Evolutionary conservation across 257 asterid genomes (phyloP), one percentile per base, ranked within the genome.

Genomic region (Plantago ovata): DNA sequence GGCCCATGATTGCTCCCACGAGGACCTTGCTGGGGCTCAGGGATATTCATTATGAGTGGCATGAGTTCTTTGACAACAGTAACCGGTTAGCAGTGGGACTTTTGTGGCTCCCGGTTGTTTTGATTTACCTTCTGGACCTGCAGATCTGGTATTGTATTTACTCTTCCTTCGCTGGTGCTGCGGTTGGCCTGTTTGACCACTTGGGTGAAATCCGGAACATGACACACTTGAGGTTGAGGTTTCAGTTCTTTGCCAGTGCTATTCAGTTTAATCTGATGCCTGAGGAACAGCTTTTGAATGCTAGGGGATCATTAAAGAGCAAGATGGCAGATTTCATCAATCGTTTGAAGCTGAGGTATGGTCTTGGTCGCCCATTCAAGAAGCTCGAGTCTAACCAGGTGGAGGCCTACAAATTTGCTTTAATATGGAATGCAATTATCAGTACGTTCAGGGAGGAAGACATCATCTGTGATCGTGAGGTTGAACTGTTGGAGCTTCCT

Each of bases 191-290:
- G 67, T 86, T 93, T 77, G 89, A 86, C 69, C 98, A 93, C 81
- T 79, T 93, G 89, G 98, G 98, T 47, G 98, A 93, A 81, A 93
- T 93, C 44, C 94, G 98, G 48, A 83, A 84, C 79, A 85, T 93
- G 85, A 94, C 86, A 61, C 98, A 93, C 69, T 60, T 93, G 76
- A 76, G 97, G 72, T 77, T 93, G 84, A 86, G 98, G 67, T 93
- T 93, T 67, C 98, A 93, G 73, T 89, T 93, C 76, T 93, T 93
- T 71, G 98, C 98, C 12, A 93, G 97, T 73, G 97, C 98, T 41
- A 86, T 93, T 56, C 97, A 89, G 76, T 93, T 93, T 65, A 93
- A 89, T 72, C 84, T 93, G 72, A 89, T 93, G 97, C 98, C 98
- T 14, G 95, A 93, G 84, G 98, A 93, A 77, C 98, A 93, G 94